These are phyloP conservation scores for Ligustrum vulgare DNA, from an alignment of 257 asterid species.

Conservation along the genomic window DNA sequence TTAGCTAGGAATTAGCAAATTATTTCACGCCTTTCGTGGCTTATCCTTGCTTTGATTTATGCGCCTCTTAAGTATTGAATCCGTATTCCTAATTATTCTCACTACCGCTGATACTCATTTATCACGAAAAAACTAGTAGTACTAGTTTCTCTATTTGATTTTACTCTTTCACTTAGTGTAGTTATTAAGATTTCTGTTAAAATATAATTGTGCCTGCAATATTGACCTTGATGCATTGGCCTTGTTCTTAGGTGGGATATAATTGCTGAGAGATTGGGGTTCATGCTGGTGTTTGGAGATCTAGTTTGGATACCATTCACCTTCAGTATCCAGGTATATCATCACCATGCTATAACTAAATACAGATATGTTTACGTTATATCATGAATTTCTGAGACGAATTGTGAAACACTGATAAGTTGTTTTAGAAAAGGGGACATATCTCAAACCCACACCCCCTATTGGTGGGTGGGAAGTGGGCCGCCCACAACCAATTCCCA, in stretches of 20 bases:
- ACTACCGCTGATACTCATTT: constrained; percentile 4
- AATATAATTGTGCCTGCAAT: constrained; percentile 14
- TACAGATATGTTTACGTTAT: neutral
- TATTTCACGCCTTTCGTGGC: neutral
- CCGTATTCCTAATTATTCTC: neutral
- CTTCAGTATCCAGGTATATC: constrained; percentile 89
- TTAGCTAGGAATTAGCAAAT: neutral
- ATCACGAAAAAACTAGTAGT: neutral
- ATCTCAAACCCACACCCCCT: too few species aligned
- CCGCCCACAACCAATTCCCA: too few species aligned
- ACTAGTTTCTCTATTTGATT: constrained; percentile 7
- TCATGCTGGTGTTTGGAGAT: constrained; percentile 98
- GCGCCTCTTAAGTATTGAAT: neutral
- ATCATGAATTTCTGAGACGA: neutral
- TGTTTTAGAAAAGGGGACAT: too few species aligned
- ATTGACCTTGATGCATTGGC: constrained; percentile 28
- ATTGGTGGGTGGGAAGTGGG: too few species aligned
- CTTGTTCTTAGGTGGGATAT: constrained; percentile 81
- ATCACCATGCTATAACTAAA: neutral
- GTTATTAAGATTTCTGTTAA: constrained; percentile 18
- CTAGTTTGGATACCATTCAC: constrained; percentile 97
- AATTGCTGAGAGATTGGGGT: constrained; percentile 96
- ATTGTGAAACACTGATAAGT: neutral
- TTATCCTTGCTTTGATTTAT: neutral
- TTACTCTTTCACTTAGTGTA: neutral